Evolutionary conservation across 306 rosid genomes (phyloP).

Genomic region (Pyrus pyrifolia): DNA sequence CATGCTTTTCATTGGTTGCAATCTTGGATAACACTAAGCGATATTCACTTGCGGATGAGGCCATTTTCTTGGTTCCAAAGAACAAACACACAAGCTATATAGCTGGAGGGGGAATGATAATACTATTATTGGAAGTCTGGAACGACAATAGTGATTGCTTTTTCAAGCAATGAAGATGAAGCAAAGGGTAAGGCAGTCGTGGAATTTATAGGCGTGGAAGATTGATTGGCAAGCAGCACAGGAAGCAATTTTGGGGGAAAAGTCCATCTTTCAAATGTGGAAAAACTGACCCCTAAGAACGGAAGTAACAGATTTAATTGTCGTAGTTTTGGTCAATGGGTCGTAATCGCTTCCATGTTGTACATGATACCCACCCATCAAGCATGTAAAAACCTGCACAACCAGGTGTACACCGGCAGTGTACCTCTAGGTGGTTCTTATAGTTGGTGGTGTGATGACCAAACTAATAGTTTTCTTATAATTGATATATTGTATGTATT

Average conservation of each 20-base stretch:
- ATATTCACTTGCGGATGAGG: conserved; percentile 6
- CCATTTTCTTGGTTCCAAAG: conserved; percentile 7
- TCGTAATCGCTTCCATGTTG: conserved; percentile 29
- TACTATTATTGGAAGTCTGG: neutral
- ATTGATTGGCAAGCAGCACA: neutral
- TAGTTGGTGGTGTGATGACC: too few species aligned
- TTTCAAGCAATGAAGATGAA: neutral
- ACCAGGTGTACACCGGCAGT: conserved; percentile 22
- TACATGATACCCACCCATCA: neutral
- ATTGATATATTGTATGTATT: too few species aligned
- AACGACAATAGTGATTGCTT: neutral
- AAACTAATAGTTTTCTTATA: too few species aligned
- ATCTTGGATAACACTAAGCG: conserved; percentile 48
- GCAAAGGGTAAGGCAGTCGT: neutral
- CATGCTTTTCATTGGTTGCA: conserved; percentile 67
- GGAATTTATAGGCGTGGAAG: conserved; percentile 10
- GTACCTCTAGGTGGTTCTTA: neutral
- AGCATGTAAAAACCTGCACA: neutral
- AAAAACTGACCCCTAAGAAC: neutral
- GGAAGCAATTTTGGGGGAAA: conserved; percentile 2
- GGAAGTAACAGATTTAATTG: neutral
- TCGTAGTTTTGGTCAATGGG: conserved; percentile 19
- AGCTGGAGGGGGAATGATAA: neutral
- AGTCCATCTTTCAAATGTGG: conserved; percentile 20
- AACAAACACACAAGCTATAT: neutral